Conservation (phyloP, 208 protist species). For the Trypanosoma boissoni region DNA sequence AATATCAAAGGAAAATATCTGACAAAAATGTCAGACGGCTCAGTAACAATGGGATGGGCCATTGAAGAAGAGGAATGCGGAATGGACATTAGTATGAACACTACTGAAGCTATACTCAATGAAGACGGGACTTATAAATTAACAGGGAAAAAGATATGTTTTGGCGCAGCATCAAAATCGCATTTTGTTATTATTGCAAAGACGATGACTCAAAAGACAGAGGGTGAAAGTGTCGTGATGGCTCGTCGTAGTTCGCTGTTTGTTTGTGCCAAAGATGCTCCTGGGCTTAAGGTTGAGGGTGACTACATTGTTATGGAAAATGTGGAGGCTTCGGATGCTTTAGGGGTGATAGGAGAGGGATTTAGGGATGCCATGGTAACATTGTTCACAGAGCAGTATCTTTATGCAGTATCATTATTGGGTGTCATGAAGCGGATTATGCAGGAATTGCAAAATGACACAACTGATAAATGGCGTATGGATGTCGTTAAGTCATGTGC, state of each 20-base stretch:
- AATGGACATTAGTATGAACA: slow-evolving; percentile 86
- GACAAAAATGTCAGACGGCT: slow-evolving; percentile 84
- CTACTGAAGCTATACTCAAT: slow-evolving; percentile 27
- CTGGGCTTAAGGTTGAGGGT: slow-evolving; percentile 37
- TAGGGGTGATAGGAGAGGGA: slow-evolving; percentile 82
- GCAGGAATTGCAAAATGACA: slow-evolving; percentile 51
- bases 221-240: slow-evolving; percentile 53
- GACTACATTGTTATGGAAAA: slow-evolving; percentile 45
- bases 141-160: slow-evolving; percentile 61
- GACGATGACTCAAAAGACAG: slow-evolving; percentile 58
- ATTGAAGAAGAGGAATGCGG: slow-evolving; percentile 56
- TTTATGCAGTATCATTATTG: slow-evolving; percentile 68
- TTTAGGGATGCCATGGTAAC: slow-evolving; percentile 82
- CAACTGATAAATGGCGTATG: slow-evolving; percentile 46
- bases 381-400: slow-evolving; percentile 84
- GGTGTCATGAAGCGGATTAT: slow-evolving; percentile 72
- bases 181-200: slow-evolving; percentile 85
- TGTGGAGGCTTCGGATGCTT: slow-evolving; percentile 47
- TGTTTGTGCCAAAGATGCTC: slow-evolving; percentile 54
- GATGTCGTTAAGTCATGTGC: slow-evolving; percentile 56
- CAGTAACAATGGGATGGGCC: slow-evolving; percentile 76
- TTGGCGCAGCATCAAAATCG: slow-evolving; percentile 51
- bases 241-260: slow-evolving; percentile 69
- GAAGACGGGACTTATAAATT: slow-evolving; percentile 44
- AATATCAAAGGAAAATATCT: slow-evolving; percentile 84